Conservation (phyloP, 2,329 filamentous ascomycete genomes). For the Rutstroemia sp. region DNA sequence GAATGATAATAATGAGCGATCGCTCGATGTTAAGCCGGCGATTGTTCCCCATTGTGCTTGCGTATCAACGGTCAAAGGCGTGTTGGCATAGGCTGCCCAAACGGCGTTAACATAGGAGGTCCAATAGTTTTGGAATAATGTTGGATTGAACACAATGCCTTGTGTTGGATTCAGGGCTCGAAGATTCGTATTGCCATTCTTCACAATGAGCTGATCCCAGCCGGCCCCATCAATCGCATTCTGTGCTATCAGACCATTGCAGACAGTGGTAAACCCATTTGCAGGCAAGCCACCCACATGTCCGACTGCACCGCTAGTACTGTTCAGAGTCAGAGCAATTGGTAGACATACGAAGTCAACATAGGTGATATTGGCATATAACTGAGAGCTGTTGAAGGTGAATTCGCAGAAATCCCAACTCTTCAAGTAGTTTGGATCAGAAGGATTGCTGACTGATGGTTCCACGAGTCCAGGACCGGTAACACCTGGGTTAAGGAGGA, state of each 20-base stretch:
- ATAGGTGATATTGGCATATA: slow-evolving; percentile 63
- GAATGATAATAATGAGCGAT: slow-evolving; percentile 31
- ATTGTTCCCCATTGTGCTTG: slow-evolving; percentile 53
- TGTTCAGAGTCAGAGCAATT: slow-evolving; percentile 45
- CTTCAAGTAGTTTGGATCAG: slow-evolving; percentile 53
- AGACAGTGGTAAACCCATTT: slow-evolving; percentile 49
- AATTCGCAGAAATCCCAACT: slow-evolving; percentile 64
- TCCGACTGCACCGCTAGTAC: slow-evolving; percentile 34
- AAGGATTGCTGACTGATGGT: slow-evolving; percentile 61
- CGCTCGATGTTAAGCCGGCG: slow-evolving; percentile 31
- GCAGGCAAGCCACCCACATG: slow-evolving; percentile 47
- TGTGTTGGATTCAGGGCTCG: slow-evolving; percentile 37
- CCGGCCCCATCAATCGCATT: slow-evolving; percentile 45
- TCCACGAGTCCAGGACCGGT: slow-evolving; percentile 63
- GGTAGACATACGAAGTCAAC: slow-evolving; percentile 68
- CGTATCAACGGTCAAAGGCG: slow-evolving; percentile 52
- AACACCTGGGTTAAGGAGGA: slow-evolving; percentile 60
- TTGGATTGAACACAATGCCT: slow-evolving; percentile 31
- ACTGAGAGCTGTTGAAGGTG: slow-evolving; percentile 51
- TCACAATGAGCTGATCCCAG: slow-evolving; percentile 48
- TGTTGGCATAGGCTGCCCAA: slow-evolving; percentile 34
- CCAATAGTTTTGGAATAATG: slow-evolving; percentile 37
- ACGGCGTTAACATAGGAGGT: slow-evolving; percentile 38
- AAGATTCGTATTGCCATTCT: slow-evolving; percentile 28
- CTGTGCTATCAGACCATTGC: slow-evolving; percentile 47